Evolutionary conservation across 768 basidiomycete genomes (phyloP).

Genomic region (Phlebiopsis gigantea): DNA sequence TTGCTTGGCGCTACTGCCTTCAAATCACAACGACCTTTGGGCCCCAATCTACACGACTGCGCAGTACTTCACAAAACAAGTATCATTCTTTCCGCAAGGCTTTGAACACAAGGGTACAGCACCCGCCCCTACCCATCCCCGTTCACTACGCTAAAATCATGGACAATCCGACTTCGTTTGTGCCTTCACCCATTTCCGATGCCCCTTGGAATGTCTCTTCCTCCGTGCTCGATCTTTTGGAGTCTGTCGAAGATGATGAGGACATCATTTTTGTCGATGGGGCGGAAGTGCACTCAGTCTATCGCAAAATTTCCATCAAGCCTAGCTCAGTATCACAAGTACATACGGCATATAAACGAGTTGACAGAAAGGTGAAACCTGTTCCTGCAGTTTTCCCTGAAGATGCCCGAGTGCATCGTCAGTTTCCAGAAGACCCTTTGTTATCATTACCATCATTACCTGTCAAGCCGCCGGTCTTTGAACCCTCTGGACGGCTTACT

Average conservation of each 20-base stretch:
- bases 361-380: slow-evolving; percentile 7
- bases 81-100: no score
- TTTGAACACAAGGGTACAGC: no score
- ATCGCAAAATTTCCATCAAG: background rate
- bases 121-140: no score
- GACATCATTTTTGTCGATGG: slow-evolving; percentile 7
- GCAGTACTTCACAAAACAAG: no score
- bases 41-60: no score
- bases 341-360: slow-evolving; percentile 7
- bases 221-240: background rate
- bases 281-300: background rate
- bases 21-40: no score
- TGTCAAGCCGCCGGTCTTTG: slow-evolving; percentile 28
- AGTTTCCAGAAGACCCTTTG: slow-evolving; percentile 32
- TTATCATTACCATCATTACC: slow-evolving; percentile 24
- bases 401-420: slow-evolving; percentile 25
- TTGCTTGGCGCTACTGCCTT: no score
- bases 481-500: slow-evolving; percentile 17
- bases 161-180: no score
- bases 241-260: slow-evolving; percentile 2
- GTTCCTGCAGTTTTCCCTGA: slow-evolving; percentile 21
- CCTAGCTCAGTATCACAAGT: background rate
- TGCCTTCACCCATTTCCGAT: background rate
- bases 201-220: background rate
- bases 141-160: no score